Percentiles rank a stretch among this genome's conserved stretches.
These are phyloP conservation scores for Sindora glabra DNA, from an alignment of 306 rosid species.

Conservation along the genomic window DNA sequence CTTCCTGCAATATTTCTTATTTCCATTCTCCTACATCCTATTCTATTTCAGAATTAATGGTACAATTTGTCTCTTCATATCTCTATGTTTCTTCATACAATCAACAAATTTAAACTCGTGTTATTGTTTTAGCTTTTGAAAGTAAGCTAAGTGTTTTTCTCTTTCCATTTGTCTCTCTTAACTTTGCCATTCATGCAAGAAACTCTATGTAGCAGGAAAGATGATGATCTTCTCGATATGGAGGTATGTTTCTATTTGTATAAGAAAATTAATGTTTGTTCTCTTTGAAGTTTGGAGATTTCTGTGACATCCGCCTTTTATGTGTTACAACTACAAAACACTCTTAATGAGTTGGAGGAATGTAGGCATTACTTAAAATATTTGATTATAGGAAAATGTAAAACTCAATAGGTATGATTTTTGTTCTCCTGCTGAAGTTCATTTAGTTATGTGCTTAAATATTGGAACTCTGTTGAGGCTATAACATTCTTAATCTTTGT, in stretches of 20 bases:
- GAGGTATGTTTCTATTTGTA: conserved; percentile 46
- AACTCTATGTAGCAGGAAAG: conserved; percentile 21
- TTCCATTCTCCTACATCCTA: conserved; percentile 1
- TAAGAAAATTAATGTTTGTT: not conserved
- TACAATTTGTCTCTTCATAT: not conserved
- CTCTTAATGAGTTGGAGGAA: conserved; percentile 57
- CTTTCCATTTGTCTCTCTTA: too few relatives aligned
- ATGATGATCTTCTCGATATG: conserved; percentile 23
- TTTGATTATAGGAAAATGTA: conserved; percentile 82
- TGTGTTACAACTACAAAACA: conserved; percentile 47
- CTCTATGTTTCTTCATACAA: not conserved
- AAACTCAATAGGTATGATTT: conserved; percentile 63
- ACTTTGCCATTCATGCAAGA: conserved; percentile 29
- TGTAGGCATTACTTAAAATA: conserved; percentile 59
- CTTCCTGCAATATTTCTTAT: conserved; percentile 6
- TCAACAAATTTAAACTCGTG: not conserved
- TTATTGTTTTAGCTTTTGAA: too few relatives aligned
- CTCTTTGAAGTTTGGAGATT: not conserved
- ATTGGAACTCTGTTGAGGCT: conserved; percentile 3
- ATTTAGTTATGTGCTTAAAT: not conserved
- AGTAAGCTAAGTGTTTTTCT: not conserved
- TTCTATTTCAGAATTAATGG: not conserved
- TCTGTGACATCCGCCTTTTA: conserved; percentile 14
- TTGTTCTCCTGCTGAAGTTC: conserved; percentile 5
- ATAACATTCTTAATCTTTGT: conserved; percentile 6